Evolutionary conservation across 2,329 filamentous ascomycete species (phyloP), one percentile per base, ranked within the genome.

Genomic region (Orbilia javanica): DNA sequence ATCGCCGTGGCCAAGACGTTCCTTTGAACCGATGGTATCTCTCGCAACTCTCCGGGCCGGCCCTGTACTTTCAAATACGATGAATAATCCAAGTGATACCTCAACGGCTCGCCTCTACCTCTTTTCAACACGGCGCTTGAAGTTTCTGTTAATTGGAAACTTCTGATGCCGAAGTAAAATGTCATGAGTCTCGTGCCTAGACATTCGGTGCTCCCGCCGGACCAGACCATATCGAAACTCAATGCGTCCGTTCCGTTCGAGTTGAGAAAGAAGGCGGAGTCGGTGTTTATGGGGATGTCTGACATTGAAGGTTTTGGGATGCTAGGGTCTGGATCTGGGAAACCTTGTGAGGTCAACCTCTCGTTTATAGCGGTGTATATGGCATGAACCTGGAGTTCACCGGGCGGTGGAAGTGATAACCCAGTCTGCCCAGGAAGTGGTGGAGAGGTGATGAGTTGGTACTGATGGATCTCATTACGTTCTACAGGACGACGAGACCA

Each of bases 211-310:
- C 67, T 78, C 11, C 67, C 67, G 20, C 74, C 74, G 22, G 74
- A 67, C 74, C 74, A 78, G 44, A 78, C 74, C 67, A 78, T 72
- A 42, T 78, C 74, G 36, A 78, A 78, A 22, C 67, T 72, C 4
- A 78, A 20, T 6, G 74, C 74, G 53, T 78, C 74, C 15, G 74
- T 78, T 63, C 74, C 74, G 62, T 78, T 78, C 4, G 74, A 78
- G 53, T 78, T 78, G n/a, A 78, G 22, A 18, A 78, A 78, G 63
- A 78, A 78, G 1, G 74, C 67, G 25, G 44, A 67, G 34, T 78
- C 74, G 44, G 53, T 64, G 67, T 69, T 50, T 6, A 66, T 34
- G 4, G 67, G 62, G 22, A 78, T 78, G 18, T 78, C 74, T 22
- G 74, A 57, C 50, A 44, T 68, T 36, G 50, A 72, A 4, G 74